phyloP scores from a whole-genome alignment of 176 grass and related monocot species.

The Puya raimondii region DNA sequence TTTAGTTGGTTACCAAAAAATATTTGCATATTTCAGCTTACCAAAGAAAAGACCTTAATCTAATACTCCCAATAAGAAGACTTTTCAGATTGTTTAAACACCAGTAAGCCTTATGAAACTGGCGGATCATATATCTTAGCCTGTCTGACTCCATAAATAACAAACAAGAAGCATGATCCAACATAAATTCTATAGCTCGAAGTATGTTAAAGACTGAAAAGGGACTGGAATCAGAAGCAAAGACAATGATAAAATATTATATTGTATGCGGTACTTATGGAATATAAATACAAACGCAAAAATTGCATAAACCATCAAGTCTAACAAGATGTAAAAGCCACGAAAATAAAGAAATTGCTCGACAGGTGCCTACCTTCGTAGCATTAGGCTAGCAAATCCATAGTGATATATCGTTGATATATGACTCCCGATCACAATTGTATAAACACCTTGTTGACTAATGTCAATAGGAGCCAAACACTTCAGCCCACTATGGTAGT shows the following conservation, averaged over 20 bases:
- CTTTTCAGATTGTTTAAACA: too few relatives aligned
- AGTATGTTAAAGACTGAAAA: background rate
- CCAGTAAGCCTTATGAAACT: background rate
- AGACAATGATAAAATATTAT: background rate
- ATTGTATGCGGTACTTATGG: too few relatives aligned
- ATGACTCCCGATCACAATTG: slow-evolving; percentile 87
- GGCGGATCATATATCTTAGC: background rate
- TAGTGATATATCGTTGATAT: slow-evolving; percentile 97
- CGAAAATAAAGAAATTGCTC: background rate
- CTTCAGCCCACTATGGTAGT: slow-evolving; percentile 91
- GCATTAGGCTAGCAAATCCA: slow-evolving; percentile 84
- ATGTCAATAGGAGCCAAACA: slow-evolving; percentile 82
- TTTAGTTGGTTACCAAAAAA: too few relatives aligned
- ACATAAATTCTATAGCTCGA: background rate
- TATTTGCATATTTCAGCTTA: too few relatives aligned
- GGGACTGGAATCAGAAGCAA: background rate
- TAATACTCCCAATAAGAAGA: too few relatives aligned
- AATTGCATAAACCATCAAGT: background rate
- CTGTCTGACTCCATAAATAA: background rate
- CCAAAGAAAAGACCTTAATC: too few relatives aligned
- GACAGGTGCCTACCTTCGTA: slow-evolving; percentile 50
- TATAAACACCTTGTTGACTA: slow-evolving; percentile 96
- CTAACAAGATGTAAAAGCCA: background rate
- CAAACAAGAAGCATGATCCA: background rate
- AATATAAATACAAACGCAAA: too few relatives aligned